Conservation (phyloP, 352 stramenopile genomes). For the Phytophthora cactorum region DNA sequence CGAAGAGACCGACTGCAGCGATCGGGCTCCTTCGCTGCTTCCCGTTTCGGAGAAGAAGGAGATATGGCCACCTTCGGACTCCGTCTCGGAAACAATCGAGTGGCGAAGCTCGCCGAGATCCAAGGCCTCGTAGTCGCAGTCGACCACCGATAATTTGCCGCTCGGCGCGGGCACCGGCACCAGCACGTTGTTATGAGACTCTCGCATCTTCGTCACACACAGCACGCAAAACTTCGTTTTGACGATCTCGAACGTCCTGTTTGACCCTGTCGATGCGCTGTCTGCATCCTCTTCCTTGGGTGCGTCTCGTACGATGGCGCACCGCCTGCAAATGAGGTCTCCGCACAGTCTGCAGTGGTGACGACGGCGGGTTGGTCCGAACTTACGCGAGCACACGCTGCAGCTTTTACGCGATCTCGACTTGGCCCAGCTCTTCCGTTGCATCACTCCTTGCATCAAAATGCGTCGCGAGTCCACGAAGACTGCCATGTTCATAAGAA, state of each 20-base stretch:
- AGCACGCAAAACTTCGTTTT: constrained; percentile 79
- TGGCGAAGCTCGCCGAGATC: constrained; percentile 27
- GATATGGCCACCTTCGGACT: constrained; percentile 49
- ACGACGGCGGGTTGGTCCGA: constrained; percentile 63
- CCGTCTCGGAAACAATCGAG: constrained; percentile 55
- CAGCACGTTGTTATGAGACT: constrained; percentile 29
- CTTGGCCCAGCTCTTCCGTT: constrained; percentile 55
- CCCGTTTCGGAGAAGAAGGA: constrained; percentile 47
- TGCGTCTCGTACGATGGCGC: constrained; percentile 60
- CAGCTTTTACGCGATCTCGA: constrained; percentile 55
- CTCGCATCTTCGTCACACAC: constrained; percentile 68
- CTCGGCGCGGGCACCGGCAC: constrained; percentile 29
- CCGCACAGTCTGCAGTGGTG: constrained; percentile 85
- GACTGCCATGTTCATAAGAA: constrained; percentile 64
- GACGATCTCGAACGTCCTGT: constrained; percentile 57
- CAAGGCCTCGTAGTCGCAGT: constrained; percentile 27
- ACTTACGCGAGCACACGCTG: constrained; percentile 68
- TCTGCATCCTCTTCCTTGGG: constrained; percentile 35
- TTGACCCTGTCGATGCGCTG: constrained; percentile 8
- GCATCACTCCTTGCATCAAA: constrained; percentile 54
- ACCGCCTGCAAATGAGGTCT: constrained; percentile 81
- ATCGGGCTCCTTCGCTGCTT: constrained; percentile 25
- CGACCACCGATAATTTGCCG: constrained; percentile 32
- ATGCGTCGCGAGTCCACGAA: constrained; percentile 72
- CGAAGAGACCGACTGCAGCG: constrained; percentile 30